phyloP scores from a whole-genome alignment of 345 rosid genomes.

The Citrus maxima region DNA sequence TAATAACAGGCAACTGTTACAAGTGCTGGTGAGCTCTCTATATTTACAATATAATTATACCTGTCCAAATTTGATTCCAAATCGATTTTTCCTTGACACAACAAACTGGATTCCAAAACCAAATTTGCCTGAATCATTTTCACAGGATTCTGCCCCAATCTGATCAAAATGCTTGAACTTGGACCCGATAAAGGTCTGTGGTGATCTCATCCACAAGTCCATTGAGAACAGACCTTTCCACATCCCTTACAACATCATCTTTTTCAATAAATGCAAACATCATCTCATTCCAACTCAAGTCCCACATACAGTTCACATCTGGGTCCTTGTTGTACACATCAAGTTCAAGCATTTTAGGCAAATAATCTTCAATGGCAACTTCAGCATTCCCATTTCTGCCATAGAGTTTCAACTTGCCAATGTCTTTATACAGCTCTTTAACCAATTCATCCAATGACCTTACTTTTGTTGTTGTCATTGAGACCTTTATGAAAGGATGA shows the following conservation, averaged over 20 bases:
- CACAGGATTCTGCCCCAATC: neutral
- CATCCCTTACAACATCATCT: slow-evolving; percentile 67
- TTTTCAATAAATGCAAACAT: slow-evolving; percentile 49
- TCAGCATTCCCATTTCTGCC: slow-evolving; percentile 40
- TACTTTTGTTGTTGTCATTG: slow-evolving; percentile 30
- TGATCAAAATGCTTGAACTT: slow-evolving; percentile 18
- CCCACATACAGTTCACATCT: slow-evolving; percentile 87
- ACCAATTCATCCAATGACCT: slow-evolving; percentile 62
- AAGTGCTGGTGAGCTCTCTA: no score
- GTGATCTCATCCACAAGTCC: slow-evolving; percentile 67
- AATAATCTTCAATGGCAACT: slow-evolving; percentile 49
- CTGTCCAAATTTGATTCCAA: no score
- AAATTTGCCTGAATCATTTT: neutral
- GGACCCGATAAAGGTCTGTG: slow-evolving; percentile 42
- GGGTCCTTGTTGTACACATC: slow-evolving; percentile 55
- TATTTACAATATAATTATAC: no score
- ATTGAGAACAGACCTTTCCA: slow-evolving; percentile 62
- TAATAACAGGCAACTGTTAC: no score
- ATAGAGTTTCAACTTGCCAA: slow-evolving; percentile 50
- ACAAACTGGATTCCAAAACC: neutral
- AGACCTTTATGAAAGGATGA: slow-evolving; percentile 57
- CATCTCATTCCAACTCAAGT: slow-evolving; percentile 61
- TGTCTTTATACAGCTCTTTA: slow-evolving; percentile 47
- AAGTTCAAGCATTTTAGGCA: slow-evolving; percentile 57
- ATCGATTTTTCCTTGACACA: neutral